Conservation (phyloP, 805 yeast species). For the Candida silvicultrix region DNA sequence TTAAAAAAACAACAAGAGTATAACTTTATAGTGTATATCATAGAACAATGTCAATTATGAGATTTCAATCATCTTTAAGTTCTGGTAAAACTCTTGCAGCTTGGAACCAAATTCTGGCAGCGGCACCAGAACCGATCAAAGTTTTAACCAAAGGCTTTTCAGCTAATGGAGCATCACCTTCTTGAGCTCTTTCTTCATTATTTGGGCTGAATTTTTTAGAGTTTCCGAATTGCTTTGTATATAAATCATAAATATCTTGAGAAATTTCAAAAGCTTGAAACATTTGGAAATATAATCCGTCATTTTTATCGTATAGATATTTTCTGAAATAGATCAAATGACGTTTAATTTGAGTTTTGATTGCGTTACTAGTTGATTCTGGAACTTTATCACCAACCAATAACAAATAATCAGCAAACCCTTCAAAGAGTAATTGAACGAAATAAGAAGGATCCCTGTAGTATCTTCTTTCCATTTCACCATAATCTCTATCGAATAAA, state of each 20-base stretch:
- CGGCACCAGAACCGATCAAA: conserved; percentile 58
- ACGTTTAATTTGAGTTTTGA: conserved; percentile 39
- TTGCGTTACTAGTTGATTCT: conserved; percentile 23
- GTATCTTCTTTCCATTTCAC: conserved; percentile 42
- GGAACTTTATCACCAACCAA: conserved; percentile 36
- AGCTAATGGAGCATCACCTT: conserved; percentile 30
- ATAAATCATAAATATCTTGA: conserved; percentile 42
- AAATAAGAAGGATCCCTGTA: conserved; percentile 63
- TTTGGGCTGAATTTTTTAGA: conserved; percentile 43
- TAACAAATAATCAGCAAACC: conserved; percentile 57
- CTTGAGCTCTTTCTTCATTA: conserved; percentile 42
- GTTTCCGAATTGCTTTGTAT: conserved; percentile 49
- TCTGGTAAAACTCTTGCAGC: conserved; percentile 50
- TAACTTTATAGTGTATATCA: no score
- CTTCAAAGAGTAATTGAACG: conserved; percentile 59
- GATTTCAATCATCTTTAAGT: conserved; percentile 1
- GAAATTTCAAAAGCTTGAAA: conserved; percentile 54
- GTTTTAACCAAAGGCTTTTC: conserved; percentile 38
- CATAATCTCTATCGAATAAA: conserved; percentile 54
- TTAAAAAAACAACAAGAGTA: no score
- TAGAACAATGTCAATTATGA: no score
- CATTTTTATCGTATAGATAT: conserved; percentile 49
- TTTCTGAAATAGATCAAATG: conserved; percentile 52
- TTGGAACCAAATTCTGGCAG: conserved; percentile 65
- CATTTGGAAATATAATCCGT: conserved; percentile 53